A percentile compares a stretch with the other conserved stretches of the same genome.
These are phyloP conservation scores for Pholiota molesta DNA, from an alignment of 768 basidiomycete species.

Conservation along the genomic window DNA sequence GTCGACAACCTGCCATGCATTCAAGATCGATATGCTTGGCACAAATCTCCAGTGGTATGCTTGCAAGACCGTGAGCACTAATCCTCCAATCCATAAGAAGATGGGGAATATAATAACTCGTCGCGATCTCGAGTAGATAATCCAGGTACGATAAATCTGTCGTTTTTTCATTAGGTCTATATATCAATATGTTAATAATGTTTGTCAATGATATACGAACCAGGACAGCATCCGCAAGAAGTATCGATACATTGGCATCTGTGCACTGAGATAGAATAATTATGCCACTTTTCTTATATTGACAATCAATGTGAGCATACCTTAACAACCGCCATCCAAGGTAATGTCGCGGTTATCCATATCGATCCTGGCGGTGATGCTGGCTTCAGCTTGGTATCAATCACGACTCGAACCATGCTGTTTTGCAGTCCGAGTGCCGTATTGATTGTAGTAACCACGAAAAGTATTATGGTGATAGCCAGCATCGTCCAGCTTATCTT, in stretches of 20 bases:
- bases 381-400: neutral
- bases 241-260: slow-evolving; percentile 8
- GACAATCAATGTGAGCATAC: neutral
- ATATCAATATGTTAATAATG: neutral
- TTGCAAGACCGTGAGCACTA: slow-evolving; percentile 10
- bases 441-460: neutral
- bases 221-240: slow-evolving; percentile 14
- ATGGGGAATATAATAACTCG: slow-evolving; percentile 16
- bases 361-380: neutral
- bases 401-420: neutral
- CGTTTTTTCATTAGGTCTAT: neutral
- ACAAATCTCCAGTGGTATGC: slow-evolving; percentile 13
- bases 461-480: slow-evolving; percentile 2
- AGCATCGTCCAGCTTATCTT: slow-evolving; percentile 11
- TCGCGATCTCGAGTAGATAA: slow-evolving; percentile 16
- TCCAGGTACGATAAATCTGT: slow-evolving; percentile 26
- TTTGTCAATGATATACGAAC: neutral
- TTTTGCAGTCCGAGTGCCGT: neutral
- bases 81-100: slow-evolving; percentile 19
- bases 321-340: slow-evolving; percentile 8
- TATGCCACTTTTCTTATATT: neutral
- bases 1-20: neutral
- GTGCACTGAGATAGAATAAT: slow-evolving; percentile 1
- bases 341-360: neutral
- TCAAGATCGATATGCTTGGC: neutral